These are phyloP conservation scores for Acorus calamus DNA, from an alignment of 106 monocot species.

Conservation along the genomic window DNA sequence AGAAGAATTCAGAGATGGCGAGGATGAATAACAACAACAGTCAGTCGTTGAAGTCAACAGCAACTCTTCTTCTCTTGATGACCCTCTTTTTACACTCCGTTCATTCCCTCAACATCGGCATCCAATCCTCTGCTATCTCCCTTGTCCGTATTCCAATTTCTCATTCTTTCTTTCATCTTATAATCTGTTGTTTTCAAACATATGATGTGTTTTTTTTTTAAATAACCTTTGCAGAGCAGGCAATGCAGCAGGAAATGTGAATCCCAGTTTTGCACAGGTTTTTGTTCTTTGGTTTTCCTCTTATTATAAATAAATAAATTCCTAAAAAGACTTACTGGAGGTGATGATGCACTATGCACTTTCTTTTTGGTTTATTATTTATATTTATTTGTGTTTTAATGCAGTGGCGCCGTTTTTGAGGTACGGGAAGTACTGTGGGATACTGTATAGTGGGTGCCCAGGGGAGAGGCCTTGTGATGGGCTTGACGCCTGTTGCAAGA, in stretches of 20 bases:
- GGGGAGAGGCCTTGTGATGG: no score
- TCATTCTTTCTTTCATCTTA: neutral
- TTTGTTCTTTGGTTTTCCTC: neutral
- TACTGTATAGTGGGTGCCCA: no score
- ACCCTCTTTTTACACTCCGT: neutral
- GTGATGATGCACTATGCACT: neutral
- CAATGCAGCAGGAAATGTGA: conserved; percentile 57
- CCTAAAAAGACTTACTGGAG: no score
- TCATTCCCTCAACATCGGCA: conserved; percentile 41
- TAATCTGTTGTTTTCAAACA: no score
- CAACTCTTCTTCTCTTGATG: neutral
- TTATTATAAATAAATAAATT: no score
- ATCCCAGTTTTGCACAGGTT: conserved; percentile 35
- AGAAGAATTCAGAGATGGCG: no score
- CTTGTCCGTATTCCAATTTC: conserved; percentile 7
- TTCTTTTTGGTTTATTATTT: neutral
- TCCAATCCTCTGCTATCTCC: conserved; percentile 20
- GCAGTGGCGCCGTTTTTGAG: conserved; percentile 63
- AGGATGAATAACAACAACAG: no score
- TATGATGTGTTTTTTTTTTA: no score
- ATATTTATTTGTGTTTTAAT: neutral
- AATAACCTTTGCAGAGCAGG: conserved; percentile 1
- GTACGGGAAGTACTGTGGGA: no score
- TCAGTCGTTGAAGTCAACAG: no score
- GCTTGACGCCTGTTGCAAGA: no score